phyloP scores from a whole-genome alignment of 2,329 filamentous ascomycete genomes.

The Claviceps pusilla region DNA sequence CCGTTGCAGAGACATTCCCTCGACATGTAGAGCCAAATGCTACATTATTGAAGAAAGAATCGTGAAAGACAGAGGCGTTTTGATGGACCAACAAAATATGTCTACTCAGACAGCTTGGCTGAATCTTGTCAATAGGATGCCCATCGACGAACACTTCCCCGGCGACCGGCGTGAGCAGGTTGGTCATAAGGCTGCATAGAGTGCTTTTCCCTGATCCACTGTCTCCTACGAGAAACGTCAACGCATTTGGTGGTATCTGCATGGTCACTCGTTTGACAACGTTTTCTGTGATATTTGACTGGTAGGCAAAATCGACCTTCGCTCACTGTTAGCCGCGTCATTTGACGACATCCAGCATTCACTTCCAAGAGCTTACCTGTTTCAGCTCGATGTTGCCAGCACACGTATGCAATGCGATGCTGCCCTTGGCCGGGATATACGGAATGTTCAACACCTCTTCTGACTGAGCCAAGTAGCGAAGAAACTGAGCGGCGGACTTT shows the following conservation, averaged over 20 bases:
- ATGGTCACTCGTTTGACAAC: conserved; percentile 51
- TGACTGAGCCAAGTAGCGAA: conserved; percentile 31
- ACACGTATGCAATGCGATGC: conserved; percentile 28
- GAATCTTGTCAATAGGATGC: conserved; percentile 42
- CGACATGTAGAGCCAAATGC: conserved; percentile 48
- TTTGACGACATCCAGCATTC: too few relatives aligned
- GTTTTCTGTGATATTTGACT: conserved; percentile 44
- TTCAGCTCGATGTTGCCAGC: conserved; percentile 54
- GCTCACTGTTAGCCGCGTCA: not conserved
- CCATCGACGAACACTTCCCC: conserved; percentile 60
- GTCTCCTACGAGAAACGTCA: conserved; percentile 67
- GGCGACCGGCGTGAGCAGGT: conserved; percentile 53
- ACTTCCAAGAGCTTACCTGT: conserved; percentile 33
- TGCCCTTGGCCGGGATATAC: not conserved
- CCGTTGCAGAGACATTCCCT: conserved; percentile 30
- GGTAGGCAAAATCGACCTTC: conserved; percentile 72
- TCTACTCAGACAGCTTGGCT: conserved; percentile 56
- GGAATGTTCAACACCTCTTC: not conserved
- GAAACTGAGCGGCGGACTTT: conserved; percentile 51
- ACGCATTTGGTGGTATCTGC: conserved; percentile 54
- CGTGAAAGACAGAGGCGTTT: conserved; percentile 64
- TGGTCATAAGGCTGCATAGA: conserved; percentile 60
- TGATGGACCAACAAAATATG: conserved; percentile 77
- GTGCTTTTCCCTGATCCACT: conserved; percentile 93
- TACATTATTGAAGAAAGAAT: conserved; percentile 65